Evolutionary conservation across 2,329 filamentous ascomycete genomes (phyloP), one percentile per base, ranked within the genome.

Genomic region (Colletotrichum shisoi): DNA sequence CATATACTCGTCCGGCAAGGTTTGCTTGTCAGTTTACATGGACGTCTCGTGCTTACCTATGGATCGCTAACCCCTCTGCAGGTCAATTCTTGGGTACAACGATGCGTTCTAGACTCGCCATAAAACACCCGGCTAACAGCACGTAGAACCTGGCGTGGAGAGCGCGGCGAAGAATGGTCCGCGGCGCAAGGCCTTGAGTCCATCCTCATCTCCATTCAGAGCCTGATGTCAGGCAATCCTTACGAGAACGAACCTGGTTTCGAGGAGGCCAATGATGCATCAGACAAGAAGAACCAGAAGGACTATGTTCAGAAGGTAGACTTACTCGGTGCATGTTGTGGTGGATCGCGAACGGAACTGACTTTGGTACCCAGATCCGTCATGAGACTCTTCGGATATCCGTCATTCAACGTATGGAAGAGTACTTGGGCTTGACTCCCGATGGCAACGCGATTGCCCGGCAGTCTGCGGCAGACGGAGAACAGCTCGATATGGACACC

Each of bases 211-310:
- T 98, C 94, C 5, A 97, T 99, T 64, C 95, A 99, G 78, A 97
- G 94, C 76, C 83, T 99, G 51, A 94, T 99, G 90, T 97, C 93
- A 1, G 81, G 87, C 34, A 97, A 97, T 72, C 95, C 94, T 0
- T 98, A 97, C 78, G 92, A 95, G 75, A 97, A 98, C 73, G 95
- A 99, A 76, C 95, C 95, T 1, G 95, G 95, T 6, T 97, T 92
- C 72, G 94, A 98, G 76, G 85, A 91, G 67, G 86, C 89, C 13
- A 90, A 89, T 52, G 84, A 86, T 9, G 79, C 84, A 0, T 79
- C 83, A 4, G 93, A 96, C 76, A 90, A 91, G 78, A 87, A 89
- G 77, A 84, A 89, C 66, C 91, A 94, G 77, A 84, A 86, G 69
- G 83, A 87, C 11, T 97, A 97, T 73, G 84, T 91, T 13, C 87